Base-by-base conservation (phyloP, 352 stramenopile genomes). In the Lagenidium sp. region DNA sequence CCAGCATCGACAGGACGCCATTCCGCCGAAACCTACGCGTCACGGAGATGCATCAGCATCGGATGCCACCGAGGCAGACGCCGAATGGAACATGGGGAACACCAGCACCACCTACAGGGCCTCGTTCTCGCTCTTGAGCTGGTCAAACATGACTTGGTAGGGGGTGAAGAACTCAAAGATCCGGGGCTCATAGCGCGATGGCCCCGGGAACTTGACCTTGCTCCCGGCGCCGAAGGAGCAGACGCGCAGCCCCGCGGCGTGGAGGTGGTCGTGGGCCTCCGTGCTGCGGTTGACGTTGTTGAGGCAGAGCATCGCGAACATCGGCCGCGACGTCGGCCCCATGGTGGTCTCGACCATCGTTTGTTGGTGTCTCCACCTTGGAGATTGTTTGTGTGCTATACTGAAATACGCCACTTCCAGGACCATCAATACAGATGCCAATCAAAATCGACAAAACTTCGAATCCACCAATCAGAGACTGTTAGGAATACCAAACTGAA, bases 261-360 rank as follows among this genome's bases (percentile, higher is more conserved):
- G 68, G 22, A 95, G 61, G 40, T 89, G 73, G 51, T 92, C 80
- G 41, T 95, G 83, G 18, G 83, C 83, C 59, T 94, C 83, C 4
- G 85, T 94, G 63, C 75, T 92, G 38, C 83, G 77, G 56, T 95
- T 94, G 41, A 94, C 84, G 63, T 94, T 95, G 70, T 91, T 93
- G 34, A 82, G 80, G 62, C 83, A 95, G 20, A 94, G 56, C 74
- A 94, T 90, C 23, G 77, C 72, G 48, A 94, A 94, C 62, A 87
- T 79, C 23, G 72, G 68, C 11, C 67, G 71, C 34, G 40, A 47
- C 40, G 39, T 10, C 24, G 32, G 21, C 30, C 26, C 38, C 44
- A 48, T 60, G 16, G 5, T 44, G 24, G 4, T 40, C 19, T 11
- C 8, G 8, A 15, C 22, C 29, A 21, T 19, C 3, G 21, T 28